phyloP scores from a whole-genome alignment of 768 basidiomycete species.

The Rubroboletus pulcherrimus region DNA sequence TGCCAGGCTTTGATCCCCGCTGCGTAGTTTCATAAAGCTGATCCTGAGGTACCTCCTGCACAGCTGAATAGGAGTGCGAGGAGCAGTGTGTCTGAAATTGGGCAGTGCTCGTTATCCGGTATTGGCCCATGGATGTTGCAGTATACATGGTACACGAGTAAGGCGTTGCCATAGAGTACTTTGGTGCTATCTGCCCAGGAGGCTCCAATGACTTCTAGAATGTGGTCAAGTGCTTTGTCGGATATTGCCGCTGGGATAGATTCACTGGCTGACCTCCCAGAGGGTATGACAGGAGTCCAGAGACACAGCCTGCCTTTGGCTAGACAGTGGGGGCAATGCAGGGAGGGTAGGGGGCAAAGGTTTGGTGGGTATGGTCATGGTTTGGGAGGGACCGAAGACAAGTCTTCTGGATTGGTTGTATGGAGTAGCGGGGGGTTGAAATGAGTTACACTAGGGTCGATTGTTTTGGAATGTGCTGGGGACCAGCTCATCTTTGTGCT shows the following conservation, averaged over 20 bases:
- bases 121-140: not conserved
- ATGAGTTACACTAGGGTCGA: fast-evolving
- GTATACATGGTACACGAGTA: not conserved
- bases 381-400: not conserved
- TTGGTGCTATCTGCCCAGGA: not conserved
- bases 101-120: not conserved
- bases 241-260: not conserved
- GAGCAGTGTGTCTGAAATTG: not conserved
- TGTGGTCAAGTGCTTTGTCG: not conserved
- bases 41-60: not conserved
- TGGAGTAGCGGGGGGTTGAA: not conserved
- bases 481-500: not conserved
- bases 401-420: too few relatives aligned
- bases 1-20: not conserved
- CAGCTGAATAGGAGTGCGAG: not conserved
- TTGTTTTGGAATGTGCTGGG: not conserved
- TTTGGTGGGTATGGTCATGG: not conserved
- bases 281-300: not conserved
- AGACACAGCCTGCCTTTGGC: not conserved
- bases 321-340: not conserved
- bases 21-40: not conserved
- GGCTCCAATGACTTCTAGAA: not conserved
- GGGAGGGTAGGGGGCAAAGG: fast-evolving
- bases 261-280: not conserved
- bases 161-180: not conserved